A percentile compares a stretch with the other conserved stretches of the same genome.
phyloP scores from a whole-genome alignment of 73 alveolate genomes.

The Paramecium octaurelia region DNA sequence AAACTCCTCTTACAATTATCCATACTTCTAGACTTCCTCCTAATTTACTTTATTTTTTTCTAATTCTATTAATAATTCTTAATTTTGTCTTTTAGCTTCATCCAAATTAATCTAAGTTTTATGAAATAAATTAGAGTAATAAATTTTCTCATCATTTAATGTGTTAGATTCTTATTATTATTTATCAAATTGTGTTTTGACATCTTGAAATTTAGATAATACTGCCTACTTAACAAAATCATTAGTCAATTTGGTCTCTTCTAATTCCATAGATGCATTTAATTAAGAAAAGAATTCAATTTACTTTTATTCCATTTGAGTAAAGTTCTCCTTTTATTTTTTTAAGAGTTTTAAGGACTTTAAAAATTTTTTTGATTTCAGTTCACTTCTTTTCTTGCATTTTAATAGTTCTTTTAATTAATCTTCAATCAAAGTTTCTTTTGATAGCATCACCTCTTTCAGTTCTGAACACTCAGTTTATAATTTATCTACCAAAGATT shows the following conservation, averaged over 20 bases:
- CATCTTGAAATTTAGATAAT: not conserved
- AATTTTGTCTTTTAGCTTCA: not conserved
- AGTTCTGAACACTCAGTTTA: not conserved
- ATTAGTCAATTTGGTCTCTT: not conserved
- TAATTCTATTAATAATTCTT: not conserved
- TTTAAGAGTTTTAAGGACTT: not conserved
- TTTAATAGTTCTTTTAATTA: not conserved
- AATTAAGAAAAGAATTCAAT: not conserved
- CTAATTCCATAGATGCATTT: not conserved
- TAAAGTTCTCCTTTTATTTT: not conserved
- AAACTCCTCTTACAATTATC: not conserved
- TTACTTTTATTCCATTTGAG: not conserved
- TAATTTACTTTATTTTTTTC: not conserved
- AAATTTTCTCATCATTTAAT: not conserved
- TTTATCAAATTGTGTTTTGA: not conserved
- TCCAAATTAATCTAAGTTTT: not conserved
- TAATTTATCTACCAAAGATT: not conserved
- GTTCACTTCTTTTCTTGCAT: not conserved
- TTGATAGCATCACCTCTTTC: not conserved
- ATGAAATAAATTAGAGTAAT: not conserved
- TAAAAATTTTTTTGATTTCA: not conserved
- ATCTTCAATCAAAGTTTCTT: not conserved
- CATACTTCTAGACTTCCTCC: not conserved
- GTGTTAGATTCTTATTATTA: not conserved
- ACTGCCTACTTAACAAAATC: not conserved